A percentile compares a stretch with the other conserved stretches of the same genome.
phyloP scores from a whole-genome alignment of 75 land plant species.

The Picea sitchensis region DNA sequence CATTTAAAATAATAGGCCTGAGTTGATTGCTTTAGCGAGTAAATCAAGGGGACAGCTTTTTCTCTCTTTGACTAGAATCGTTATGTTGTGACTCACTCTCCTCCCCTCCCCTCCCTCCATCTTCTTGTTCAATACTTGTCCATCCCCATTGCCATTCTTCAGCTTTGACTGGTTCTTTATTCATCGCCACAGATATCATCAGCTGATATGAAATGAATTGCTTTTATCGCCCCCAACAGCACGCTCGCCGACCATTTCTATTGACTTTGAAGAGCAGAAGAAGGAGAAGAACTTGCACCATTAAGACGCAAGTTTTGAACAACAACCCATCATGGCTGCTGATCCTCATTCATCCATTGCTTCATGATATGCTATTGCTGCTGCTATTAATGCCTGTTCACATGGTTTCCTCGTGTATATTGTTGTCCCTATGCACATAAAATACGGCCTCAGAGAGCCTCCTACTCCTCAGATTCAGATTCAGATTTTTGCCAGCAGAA shows the following conservation, averaged over 20 bases:
- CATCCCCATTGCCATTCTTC: neutral
- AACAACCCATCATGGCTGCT: neutral
- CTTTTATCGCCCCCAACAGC: neutral
- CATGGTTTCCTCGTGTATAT: neutral
- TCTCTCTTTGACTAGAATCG: slow-evolving; percentile 6
- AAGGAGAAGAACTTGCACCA: too few relatives aligned
- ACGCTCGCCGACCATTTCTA: slow-evolving; percentile 2
- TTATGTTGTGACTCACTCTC: neutral
- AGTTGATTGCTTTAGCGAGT: slow-evolving; percentile 7
- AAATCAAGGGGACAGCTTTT: slow-evolving; percentile 11
- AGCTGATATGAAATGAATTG: slow-evolving; percentile 8
- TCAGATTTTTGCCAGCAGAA: neutral
- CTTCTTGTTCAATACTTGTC: slow-evolving; percentile 3
- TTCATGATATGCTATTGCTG: neutral
- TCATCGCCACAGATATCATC: neutral
- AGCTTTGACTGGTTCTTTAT: slow-evolving; percentile 7
- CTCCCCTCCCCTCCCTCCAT: neutral
- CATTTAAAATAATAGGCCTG: neutral
- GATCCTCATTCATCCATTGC: slow-evolving; percentile 3
- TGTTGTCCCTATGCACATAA: too few relatives aligned
- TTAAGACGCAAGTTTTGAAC: slow-evolving; percentile 6
- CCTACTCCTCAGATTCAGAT: too few relatives aligned
- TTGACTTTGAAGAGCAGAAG: slow-evolving; percentile 11
- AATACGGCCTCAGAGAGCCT: too few relatives aligned
- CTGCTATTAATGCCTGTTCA: slow-evolving; percentile 8